Evolutionary conservation across 345 rosid species (phyloP), one percentile per base, ranked within the genome.

Genomic region (Clarkia xantiana): DNA sequence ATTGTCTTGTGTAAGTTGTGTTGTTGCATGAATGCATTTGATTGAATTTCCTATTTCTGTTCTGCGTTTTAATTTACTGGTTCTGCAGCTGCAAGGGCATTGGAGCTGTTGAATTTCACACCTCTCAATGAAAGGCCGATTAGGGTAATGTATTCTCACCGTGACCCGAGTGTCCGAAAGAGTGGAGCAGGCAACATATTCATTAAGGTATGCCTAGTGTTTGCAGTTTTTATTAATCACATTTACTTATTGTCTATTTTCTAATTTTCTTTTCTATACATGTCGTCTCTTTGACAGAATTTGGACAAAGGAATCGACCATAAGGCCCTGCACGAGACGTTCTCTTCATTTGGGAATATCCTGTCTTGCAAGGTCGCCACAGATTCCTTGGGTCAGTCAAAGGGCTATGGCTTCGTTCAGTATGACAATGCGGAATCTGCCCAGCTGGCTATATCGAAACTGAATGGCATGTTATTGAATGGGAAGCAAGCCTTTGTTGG

Each of bases 111-210:
- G 51, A 90, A 90, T 64, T 90, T 73, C 60, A 65, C 86, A 25
- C 80, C 84, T 58, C 63, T 90, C 25, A 77, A 83, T 70, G 95
- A 86, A 16, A 81, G 65, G 50, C 75, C 88, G 36, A 73, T 90
- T 15, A 74, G 97, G 72, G 60, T 90, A 40, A 83, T 83, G 96
- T 81, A 79, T 62, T 90, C 96, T 45, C 90, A 74, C 47, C 84
- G 90, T 20, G 89, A 82, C 55, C 83, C 87, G 6, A 80, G 77
- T 49, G 52, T 76, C 62, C 86, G 84, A 51, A 78, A 71, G 67
- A 86, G 96, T 78, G 98, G 98, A 40, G 53, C 93, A 15, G 96
- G 98, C 34, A 91, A 91, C 60, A 91, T 91, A n/a, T 91, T 79
- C 51, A 86, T 91, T 56, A 84, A 84, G 95, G 95, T 82, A 71